Evolutionary conservation across 371 early-diverging fungal species (phyloP).

Genomic region (Polyrhizophydium stewartii): DNA sequence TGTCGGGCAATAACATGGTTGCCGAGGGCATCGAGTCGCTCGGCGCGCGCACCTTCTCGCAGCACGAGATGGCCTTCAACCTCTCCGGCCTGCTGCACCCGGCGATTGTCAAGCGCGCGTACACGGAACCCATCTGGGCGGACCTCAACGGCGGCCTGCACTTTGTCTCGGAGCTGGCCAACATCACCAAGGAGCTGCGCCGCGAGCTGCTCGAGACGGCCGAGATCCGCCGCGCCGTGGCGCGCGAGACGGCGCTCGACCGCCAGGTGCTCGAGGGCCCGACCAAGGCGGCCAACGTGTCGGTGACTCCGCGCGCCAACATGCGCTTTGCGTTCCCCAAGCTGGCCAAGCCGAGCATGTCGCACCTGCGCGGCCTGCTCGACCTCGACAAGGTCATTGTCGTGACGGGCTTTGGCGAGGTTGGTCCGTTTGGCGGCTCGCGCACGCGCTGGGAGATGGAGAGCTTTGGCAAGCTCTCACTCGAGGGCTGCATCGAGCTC

Average conservation of each 20-base stretch:
- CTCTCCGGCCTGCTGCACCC: conserved; percentile 89
- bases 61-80: conserved; percentile 94
- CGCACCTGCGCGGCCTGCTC: conserved; percentile 79
- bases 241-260: conserved; percentile 73
- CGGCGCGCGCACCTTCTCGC: conserved; percentile 91
- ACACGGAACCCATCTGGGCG: conserved; percentile 85
- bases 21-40: conserved; percentile 87
- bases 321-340: conserved; percentile 90
- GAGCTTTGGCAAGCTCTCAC: conserved; percentile 86
- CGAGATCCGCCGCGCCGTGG: conserved; percentile 83
- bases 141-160: conserved; percentile 93
- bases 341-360: conserved; percentile 56
- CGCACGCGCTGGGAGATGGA: conserved; percentile 98
- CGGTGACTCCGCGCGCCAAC: conserved; percentile 85
- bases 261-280: conserved; percentile 72
- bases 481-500: conserved; percentile 95
- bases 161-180: conserved; percentile 74
- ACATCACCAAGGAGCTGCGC: conserved; percentile 69
- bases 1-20: conserved; percentile 88
- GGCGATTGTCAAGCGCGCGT: conserved; percentile 69
- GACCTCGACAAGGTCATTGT: conserved; percentile 92
- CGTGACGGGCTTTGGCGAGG: conserved; percentile 92
- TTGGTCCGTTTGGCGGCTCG: conserved; percentile 91
- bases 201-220: conserved; percentile 74
- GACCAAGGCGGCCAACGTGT: conserved; percentile 55